A percentile compares a stretch with the other conserved stretches of the same genome.
Conservation (phyloP, 106 monocot genomes). For the Dendrobium catenatum region DNA sequence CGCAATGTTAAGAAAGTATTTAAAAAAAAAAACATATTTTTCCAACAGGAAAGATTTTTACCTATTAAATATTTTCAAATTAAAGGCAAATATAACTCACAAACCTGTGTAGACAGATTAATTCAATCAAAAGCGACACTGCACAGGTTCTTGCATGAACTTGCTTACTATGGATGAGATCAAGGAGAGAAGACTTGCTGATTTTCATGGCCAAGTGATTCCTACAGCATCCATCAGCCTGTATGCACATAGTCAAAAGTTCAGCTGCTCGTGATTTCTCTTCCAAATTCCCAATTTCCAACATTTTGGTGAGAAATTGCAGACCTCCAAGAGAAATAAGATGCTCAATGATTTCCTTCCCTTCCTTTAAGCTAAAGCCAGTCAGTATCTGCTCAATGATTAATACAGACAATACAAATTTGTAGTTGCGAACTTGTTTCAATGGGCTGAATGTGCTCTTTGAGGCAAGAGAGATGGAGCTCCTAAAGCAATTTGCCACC, state of each 20-base stretch:
- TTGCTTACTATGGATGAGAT: constrained; percentile 32
- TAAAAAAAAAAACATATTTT: neutral
- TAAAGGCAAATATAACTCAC: neutral
- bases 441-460: neutral
- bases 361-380: neutral
- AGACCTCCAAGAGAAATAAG: constrained; percentile 45
- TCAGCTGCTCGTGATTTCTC: constrained; percentile 17
- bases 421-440: constrained; percentile 4
- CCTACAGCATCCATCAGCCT: constrained; percentile 40
- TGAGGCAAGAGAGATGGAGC: constrained; percentile 9
- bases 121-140: constrained; percentile 33
- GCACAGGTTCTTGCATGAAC: constrained; percentile 21
- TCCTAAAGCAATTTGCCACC: constrained; percentile 25
- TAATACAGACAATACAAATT: constrained; percentile 15
- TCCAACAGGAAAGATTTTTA: neutral
- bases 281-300: constrained; percentile 26
- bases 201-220: constrained; percentile 32
- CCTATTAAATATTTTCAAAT: neutral
- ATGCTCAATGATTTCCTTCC: constrained; percentile 23
- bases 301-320: constrained; percentile 23
- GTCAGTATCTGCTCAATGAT: constrained; percentile 21
- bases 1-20: too few relatives aligned
- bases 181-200: constrained; percentile 17
- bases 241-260: constrained; percentile 33
- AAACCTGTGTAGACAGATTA: constrained; percentile 41